Percentiles rank a stretch among this genome's conserved stretches.
Evolutionary conservation across 2,329 filamentous ascomycete genomes (phyloP).

Genomic region (Coniochaeta sp.): DNA sequence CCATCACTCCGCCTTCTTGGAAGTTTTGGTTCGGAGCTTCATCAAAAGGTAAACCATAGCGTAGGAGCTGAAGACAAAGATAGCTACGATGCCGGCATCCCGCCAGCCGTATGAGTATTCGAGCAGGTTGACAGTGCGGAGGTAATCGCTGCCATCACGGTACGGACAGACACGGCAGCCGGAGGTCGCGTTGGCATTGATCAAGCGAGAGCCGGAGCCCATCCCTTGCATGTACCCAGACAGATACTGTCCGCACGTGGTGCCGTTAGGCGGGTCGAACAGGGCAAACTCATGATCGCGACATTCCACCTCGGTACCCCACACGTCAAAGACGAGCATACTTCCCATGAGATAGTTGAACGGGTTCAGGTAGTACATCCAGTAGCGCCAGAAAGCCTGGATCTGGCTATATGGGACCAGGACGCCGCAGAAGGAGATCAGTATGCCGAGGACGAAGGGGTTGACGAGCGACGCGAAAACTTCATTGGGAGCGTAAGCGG

Average conservation of each 20-base stretch:
- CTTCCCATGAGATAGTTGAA: constrained; percentile 62
- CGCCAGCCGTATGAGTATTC: constrained; percentile 61
- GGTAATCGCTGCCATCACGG: constrained; percentile 49
- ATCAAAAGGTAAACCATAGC: constrained; percentile 35
- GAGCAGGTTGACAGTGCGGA: constrained; percentile 50
- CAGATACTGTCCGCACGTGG: constrained; percentile 55
- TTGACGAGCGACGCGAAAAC: constrained; percentile 65
- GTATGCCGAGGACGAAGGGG: constrained; percentile 75
- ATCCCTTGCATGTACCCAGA: constrained; percentile 37
- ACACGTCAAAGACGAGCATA: constrained; percentile 47
- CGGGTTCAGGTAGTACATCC: constrained; percentile 59
- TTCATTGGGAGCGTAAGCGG: constrained; percentile 71
- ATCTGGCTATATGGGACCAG: constrained; percentile 60
- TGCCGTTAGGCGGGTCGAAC: constrained; percentile 51
- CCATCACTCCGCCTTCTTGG: constrained; percentile 44
- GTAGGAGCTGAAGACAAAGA: constrained; percentile 50
- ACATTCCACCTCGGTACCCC: constrained; percentile 49
- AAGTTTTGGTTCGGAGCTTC: constrained; percentile 40
- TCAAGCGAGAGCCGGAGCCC: constrained; percentile 52
- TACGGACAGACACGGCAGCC: constrained; percentile 55
- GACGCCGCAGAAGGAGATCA: constrained; percentile 70
- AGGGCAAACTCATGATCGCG: constrained; percentile 47
- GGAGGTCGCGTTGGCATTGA: constrained; percentile 46
- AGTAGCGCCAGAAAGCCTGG: constrained; percentile 65
- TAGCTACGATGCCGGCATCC: constrained; percentile 50